Conservation (phyloP, 2,329 filamentous ascomycete genomes). For the Fusarium palustre region DNA sequence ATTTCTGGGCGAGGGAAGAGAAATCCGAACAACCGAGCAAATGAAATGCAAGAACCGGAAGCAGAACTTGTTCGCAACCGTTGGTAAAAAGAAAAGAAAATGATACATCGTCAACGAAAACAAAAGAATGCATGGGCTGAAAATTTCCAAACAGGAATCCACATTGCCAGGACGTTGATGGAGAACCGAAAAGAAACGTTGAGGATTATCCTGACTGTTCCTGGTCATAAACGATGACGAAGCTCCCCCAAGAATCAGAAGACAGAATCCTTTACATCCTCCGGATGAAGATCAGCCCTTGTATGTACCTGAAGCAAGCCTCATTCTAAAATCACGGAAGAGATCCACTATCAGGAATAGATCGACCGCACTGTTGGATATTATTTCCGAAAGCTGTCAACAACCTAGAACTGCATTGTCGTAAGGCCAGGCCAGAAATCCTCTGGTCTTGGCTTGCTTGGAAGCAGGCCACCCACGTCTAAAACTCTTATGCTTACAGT, state of each 20-base stretch:
- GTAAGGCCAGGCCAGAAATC: not conserved
- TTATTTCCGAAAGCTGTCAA: not conserved
- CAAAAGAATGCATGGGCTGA: not conserved
- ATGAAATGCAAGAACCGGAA: not conserved
- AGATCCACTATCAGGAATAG: not conserved
- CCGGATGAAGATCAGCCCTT: constrained; percentile 5
- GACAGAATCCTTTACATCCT: not conserved
- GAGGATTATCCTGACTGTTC: not conserved
- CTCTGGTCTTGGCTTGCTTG: constrained; percentile 3
- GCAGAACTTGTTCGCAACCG: too few relatives aligned
- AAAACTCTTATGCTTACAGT: not conserved
- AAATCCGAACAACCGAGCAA: not conserved
- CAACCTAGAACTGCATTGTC: not conserved
- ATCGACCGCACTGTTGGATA: constrained; percentile 9
- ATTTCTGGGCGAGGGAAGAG: not conserved
- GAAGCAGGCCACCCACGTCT: not conserved
- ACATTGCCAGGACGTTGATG: not conserved
- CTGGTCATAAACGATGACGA: not conserved
- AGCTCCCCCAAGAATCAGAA: not conserved
- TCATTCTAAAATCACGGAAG: constrained; percentile 7
- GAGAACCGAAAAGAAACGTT: not conserved
- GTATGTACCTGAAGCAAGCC: not conserved
- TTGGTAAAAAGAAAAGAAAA: constrained; percentile 3
- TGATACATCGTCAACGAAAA: constrained; percentile 2
- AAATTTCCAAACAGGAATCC: not conserved